Evolutionary conservation across 805 yeast genomes (phyloP).

Genomic region (Lipomyces orientalis): DNA sequence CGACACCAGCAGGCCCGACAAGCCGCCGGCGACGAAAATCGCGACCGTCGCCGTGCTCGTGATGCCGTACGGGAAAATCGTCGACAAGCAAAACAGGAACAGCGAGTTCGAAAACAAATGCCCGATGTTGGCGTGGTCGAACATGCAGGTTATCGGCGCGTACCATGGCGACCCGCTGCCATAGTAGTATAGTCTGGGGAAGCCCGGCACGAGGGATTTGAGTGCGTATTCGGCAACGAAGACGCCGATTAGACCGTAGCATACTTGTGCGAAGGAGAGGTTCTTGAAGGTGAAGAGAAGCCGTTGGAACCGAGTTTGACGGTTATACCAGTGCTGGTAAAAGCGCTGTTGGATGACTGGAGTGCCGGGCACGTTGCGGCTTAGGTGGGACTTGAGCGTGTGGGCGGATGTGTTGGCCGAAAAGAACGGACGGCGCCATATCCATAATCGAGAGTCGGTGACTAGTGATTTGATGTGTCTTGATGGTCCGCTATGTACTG

Average conservation of each 20-base stretch:
- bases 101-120: slow-evolving; percentile 28
- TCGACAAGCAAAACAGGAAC: slow-evolving; percentile 16
- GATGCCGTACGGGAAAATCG: slow-evolving; percentile 24
- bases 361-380: background rate
- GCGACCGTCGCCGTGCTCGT: slow-evolving; percentile 18
- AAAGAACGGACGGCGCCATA: background rate
- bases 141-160: slow-evolving; percentile 21
- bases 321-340: slow-evolving; percentile 31
- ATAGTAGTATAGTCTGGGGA: slow-evolving; percentile 22
- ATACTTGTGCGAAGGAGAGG: slow-evolving; percentile 18
- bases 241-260: slow-evolving; percentile 22
- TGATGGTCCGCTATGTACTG: background rate
- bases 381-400: background rate
- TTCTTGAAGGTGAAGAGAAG: slow-evolving; percentile 9
- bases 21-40: slow-evolving; percentile 22
- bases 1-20: slow-evolving; percentile 12
- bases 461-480: background rate
- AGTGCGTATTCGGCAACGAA: slow-evolving; percentile 23
- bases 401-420: background rate
- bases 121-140: slow-evolving; percentile 19
- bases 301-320: slow-evolving; percentile 3
- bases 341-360: slow-evolving; percentile 12
- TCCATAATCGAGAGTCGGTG: background rate
- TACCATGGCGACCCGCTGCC: background rate
- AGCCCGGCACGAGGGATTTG: slow-evolving; percentile 21